A percentile compares a stretch with the other conserved stretches of the same genome.
phyloP scores from a whole-genome alignment of 129 eudicot species.

The Dittrichia graveolens region DNA sequence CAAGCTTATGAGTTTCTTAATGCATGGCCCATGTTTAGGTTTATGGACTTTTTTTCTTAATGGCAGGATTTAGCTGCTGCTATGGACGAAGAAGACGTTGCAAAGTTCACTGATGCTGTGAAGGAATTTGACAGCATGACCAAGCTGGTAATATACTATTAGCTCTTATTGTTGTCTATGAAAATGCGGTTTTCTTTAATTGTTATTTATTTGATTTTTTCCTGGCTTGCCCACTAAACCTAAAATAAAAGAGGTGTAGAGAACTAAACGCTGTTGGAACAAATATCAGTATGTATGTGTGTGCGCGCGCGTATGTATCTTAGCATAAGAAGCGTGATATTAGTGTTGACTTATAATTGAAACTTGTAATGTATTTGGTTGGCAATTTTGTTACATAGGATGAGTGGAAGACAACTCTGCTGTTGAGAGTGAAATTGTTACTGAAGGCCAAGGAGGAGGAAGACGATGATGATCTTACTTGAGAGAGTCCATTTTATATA shows the following conservation, averaged over 20 bases:
- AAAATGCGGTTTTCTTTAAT: too few relatives aligned
- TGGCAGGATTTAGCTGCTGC: constrained; percentile 68
- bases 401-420: constrained; percentile 46
- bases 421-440: constrained; percentile 49
- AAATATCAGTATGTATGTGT: not conserved
- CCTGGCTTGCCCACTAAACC: too few relatives aligned
- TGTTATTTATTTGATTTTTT: too few relatives aligned
- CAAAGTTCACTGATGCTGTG: constrained; percentile 60
- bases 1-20: not conserved
- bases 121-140: constrained; percentile 70
- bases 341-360: not conserved
- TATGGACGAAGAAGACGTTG: constrained; percentile 69
- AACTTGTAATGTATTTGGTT: not conserved
- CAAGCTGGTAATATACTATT: constrained; percentile 46
- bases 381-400: constrained; percentile 35
- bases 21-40: too few relatives aligned
- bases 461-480: constrained; percentile 53
- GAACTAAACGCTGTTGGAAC: not conserved
- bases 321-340: not conserved
- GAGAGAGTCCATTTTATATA: not conserved
- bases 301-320: too few relatives aligned
- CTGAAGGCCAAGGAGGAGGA: constrained; percentile 50
- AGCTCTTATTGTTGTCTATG: not conserved
- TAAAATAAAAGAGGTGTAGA: not conserved
- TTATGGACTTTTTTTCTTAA: not conserved